Base-by-base conservation (phyloP, 1,284 basidiomycete species). In the Neolentinus lepideus region DNA sequence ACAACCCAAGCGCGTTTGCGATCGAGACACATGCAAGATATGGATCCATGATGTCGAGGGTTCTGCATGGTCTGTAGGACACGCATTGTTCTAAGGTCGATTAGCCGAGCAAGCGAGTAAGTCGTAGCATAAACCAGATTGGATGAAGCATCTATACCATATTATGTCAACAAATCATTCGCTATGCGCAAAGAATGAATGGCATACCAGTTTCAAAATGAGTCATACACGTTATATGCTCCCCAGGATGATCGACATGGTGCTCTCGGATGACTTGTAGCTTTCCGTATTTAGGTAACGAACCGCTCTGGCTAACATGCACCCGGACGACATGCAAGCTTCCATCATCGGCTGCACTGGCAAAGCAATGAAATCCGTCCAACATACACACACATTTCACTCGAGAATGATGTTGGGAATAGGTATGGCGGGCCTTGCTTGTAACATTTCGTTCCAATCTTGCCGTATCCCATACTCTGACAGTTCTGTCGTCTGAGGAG, bases 41-140 rank as follows among this genome's bases (percentile, higher is more conserved):
- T 90, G 0, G 93, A 84, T 0, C 96, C 96, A 58, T 85, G 80
- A 63, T 96, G 90, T 22, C 85, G 80, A 1, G 94, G 93, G 63
- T 95, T 92, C 57, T 89, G 80, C 77, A 95, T 83, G 0, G 78
- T 81, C 54, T 88, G 84, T 10, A 90, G 68, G 6, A 88, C 73
- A 21, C 81, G 81, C 91, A 95, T 94, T 2, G 88, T 90, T 26
- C 91, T 82, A 36, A 98, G 74, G 66, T 98, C 94, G 53, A 98
- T 70, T n/a, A 90, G 77, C 0, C 80, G 78, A 54, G 98, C 84
- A 19, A 75, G 70, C 0, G 90, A 92, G 53, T 89, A 85, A 1
- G 88, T 91, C 0, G 95, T 98, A 1, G 88, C 86, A 59, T 92
- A 88, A 1, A 98, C 75, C 43, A 99, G 75, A 61, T 84, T 90